Percentiles rank a stretch among this genome's conserved stretches.
Conservation (phyloP, 805 yeast genomes). For the Candida koratica region DNA sequence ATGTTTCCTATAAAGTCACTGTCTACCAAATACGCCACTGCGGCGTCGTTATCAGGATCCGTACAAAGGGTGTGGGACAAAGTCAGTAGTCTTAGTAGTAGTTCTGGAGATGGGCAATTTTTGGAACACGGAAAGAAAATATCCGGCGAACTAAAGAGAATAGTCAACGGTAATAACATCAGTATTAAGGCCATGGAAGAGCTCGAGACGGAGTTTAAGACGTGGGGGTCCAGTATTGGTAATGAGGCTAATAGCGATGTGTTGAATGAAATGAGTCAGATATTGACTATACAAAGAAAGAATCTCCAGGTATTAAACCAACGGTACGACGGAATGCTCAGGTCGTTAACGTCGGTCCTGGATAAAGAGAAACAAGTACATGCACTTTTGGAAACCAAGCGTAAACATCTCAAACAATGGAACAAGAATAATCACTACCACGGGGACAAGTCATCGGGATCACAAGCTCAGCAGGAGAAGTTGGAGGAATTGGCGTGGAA, state of each 20-base stretch:
- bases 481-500: slow-evolving; percentile 50
- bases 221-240: slow-evolving; percentile 9
- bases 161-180: not conserved
- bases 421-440: slow-evolving; percentile 2
- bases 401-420: not conserved
- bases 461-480: slow-evolving; percentile 30
- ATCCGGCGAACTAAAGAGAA: not conserved
- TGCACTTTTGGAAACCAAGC: slow-evolving; percentile 1
- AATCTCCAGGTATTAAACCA: not conserved
- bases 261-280: slow-evolving; percentile 8
- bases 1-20: slow-evolving; percentile 2
- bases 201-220: slow-evolving; percentile 2
- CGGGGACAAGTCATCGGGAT: slow-evolving; percentile 12
- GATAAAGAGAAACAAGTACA: slow-evolving; percentile 13
- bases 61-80: slow-evolving; percentile 12
- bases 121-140: slow-evolving; percentile 2
- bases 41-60: slow-evolving; percentile 5
- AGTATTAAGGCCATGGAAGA: slow-evolving; percentile 4
- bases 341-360: slow-evolving; percentile 5
- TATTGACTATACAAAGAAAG: slow-evolving; percentile 7
- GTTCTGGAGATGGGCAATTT: not conserved
- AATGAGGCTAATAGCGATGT: slow-evolving; percentile 6
- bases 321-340: slow-evolving; percentile 9
- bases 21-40: slow-evolving; percentile 8
- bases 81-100: slow-evolving; percentile 5